phyloP scores from a whole-genome alignment of 768 basidiomycete genomes.

The Gymnopilus junonius region DNA sequence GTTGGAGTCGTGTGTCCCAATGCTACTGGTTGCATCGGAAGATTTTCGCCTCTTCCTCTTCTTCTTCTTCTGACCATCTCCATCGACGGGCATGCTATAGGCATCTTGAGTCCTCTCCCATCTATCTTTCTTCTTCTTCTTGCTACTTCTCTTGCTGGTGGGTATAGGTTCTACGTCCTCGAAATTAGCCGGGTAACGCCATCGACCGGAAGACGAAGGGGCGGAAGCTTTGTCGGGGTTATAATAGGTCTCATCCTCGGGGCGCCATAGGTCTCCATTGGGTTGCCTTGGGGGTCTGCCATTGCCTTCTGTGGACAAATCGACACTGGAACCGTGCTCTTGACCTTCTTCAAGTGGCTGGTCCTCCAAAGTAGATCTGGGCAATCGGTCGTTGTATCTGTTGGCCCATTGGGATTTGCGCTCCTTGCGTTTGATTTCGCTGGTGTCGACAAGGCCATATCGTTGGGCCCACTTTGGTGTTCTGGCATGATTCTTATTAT shows the following conservation, averaged over 20 bases:
- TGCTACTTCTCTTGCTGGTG: slow-evolving; percentile 49
- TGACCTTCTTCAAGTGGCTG: slow-evolving; percentile 84
- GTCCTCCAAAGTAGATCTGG: slow-evolving; percentile 69
- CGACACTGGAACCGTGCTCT: slow-evolving; percentile 49
- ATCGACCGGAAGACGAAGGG: slow-evolving; percentile 56
- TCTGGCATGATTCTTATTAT: slow-evolving; percentile 89
- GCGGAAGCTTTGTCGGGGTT: slow-evolving; percentile 45
- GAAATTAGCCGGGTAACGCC: slow-evolving; percentile 89
- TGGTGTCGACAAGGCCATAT: slow-evolving; percentile 86
- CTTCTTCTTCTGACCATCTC: slow-evolving; percentile 44
- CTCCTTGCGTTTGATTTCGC: slow-evolving; percentile 77
- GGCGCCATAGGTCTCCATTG: slow-evolving; percentile 70
- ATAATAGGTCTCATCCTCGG: slow-evolving; percentile 81
- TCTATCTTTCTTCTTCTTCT: slow-evolving; percentile 83
- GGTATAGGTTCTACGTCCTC: slow-evolving; percentile 56
- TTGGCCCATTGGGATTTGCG: slow-evolving; percentile 86
- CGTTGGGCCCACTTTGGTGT: slow-evolving; percentile 97
- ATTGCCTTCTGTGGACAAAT: slow-evolving; percentile 37
- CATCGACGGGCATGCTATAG: slow-evolving; percentile 52
- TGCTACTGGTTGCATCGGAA: slow-evolving; percentile 41
- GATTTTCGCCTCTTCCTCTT: slow-evolving; percentile 68
- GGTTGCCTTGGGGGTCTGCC: slow-evolving; percentile 37
- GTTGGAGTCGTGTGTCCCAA: slow-evolving; percentile 39
- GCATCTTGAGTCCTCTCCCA: slow-evolving; percentile 91
- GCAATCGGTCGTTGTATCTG: slow-evolving; percentile 83